Percentiles rank a stretch among this genome's conserved stretches.
Conservation (phyloP, 768 basidiomycete genomes). For the Tulasnella sp. region DNA sequence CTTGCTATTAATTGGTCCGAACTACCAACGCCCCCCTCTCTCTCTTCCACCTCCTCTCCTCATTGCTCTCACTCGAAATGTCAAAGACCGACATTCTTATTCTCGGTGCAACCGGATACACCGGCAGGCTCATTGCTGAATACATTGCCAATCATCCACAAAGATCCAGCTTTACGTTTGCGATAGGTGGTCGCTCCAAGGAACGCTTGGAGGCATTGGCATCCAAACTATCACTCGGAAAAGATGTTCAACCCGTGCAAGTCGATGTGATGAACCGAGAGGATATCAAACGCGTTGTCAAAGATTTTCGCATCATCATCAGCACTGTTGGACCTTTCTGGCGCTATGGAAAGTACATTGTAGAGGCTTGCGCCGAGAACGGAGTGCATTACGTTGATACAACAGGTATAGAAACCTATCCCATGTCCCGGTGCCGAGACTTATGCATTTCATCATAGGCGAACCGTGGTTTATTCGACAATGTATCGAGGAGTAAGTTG, state of each 20-base stretch:
- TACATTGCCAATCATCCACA: conserved; percentile 59
- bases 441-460: conserved; percentile 21
- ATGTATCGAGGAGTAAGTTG: conserved; percentile 44
- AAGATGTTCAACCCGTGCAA: conserved; percentile 33
- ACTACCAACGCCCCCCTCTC: no score
- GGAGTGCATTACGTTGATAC: conserved; percentile 81
- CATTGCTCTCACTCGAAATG: no score
- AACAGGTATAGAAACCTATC: conserved; percentile 28
- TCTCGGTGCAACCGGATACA: conserved; percentile 48
- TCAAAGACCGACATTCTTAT: conserved; percentile 45
- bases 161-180: conserved; percentile 43
- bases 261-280: conserved; percentile 46
- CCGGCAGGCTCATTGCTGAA: conserved; percentile 49
- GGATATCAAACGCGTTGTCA: conserved; percentile 46
- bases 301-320: conserved; percentile 50
- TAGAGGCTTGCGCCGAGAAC: conserved; percentile 57
- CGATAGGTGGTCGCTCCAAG: conserved; percentile 54
- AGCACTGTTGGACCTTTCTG: conserved; percentile 68
- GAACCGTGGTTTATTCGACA: conserved; percentile 54
- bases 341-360: conserved; percentile 58
- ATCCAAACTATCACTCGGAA: conserved; percentile 33
- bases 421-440: background rate
- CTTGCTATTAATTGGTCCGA: no score
- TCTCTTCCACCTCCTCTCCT: no score
- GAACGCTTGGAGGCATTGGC: conserved; percentile 45